Base-by-base conservation (phyloP, 768 basidiomycete species). In the Rhodotorula kratochvilovae region DNA sequence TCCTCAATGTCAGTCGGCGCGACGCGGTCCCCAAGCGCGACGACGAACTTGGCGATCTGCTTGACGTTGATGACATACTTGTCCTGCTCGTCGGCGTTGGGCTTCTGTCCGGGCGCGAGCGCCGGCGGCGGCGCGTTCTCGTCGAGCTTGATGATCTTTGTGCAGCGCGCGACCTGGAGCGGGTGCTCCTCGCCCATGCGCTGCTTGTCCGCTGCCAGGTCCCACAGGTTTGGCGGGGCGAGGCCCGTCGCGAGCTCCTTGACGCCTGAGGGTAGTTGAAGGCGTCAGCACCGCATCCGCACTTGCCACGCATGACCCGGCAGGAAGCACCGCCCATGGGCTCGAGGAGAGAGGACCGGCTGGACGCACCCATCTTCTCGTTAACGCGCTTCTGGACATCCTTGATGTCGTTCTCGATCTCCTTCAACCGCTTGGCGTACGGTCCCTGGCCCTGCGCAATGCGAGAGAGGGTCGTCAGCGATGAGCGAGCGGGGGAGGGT, bases 11-110 rank as follows among this genome's bases (percentile, higher is more conserved):
- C 96, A 5, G 95, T 96, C 19, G 93, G 91, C 33, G 96, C 91
- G 3, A 99, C 93, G 53, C 92, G 89, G 76, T 99, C 96, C 29
- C 93, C 94, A 10, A 99, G 83, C 29, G 93, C 96, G 54, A 99
- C 96, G 17, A 99, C 96, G 79, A 97, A 98, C 82, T 99, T 99
- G 16, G 96, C 96, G 79, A 98, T 96, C 83, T 99, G 96, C 81
- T 97, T 96, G 82, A 99, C 94, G 80, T 95, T 96, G 81, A 99
- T 98, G 77, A 99, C 92, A 81, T 99, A 98, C 82, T 97, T 94
- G 83, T 98, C 95, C 78, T 95, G 92, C 80, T 98, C 96, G 79
- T 98, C 96, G 29, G 95, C 96, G 74, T 94, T 93, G 5, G 82
- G 83, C 81, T 95, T 96, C 83, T 91, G 89, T 10, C 74, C 74